phyloP scores from a whole-genome alignment of 352 stramenopile genomes.

The Globisporangium splendens region DNA sequence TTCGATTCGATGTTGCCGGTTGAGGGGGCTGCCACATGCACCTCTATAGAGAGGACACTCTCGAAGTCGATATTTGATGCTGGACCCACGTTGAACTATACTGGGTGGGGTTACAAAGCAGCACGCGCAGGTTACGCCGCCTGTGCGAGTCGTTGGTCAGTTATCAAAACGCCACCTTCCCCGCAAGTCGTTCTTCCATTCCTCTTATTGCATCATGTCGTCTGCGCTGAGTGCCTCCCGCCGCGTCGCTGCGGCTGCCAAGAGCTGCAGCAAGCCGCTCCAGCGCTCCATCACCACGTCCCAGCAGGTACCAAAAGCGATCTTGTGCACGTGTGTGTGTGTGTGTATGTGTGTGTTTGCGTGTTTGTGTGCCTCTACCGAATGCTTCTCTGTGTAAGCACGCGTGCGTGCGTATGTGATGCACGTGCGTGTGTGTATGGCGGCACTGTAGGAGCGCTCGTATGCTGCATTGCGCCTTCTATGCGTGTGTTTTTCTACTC shows the following conservation, averaged over 20 bases:
- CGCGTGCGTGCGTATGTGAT: too few relatives aligned
- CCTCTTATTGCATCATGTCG: not conserved
- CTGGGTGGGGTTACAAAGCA: too few relatives aligned
- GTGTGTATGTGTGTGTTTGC: not conserved
- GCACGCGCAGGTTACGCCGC: not conserved
- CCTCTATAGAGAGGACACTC: too few relatives aligned
- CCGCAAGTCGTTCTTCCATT: not conserved
- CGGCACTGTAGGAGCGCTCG: not conserved
- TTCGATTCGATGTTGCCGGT: too few relatives aligned
- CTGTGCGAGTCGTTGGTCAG: not conserved
- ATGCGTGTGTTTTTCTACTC: too few relatives aligned
- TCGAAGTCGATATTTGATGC: too few relatives aligned
- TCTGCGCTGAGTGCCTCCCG: not conserved
- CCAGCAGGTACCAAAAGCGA: constrained; percentile 25
- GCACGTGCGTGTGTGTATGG: not conserved
- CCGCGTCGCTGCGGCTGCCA: constrained; percentile 5
- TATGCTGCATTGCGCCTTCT: not conserved
- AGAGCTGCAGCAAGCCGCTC: constrained; percentile 1
- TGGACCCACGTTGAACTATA: too few relatives aligned
- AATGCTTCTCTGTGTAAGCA: too few relatives aligned
- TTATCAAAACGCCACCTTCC: not conserved
- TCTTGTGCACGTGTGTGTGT: constrained; percentile 2
- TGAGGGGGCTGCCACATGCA: too few relatives aligned
- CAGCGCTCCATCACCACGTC: constrained; percentile 34
- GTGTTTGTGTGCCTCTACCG: not conserved